Conservation (phyloP, 2,329 filamentous ascomycete species). For the Fusarium decemcellulare region DNA sequence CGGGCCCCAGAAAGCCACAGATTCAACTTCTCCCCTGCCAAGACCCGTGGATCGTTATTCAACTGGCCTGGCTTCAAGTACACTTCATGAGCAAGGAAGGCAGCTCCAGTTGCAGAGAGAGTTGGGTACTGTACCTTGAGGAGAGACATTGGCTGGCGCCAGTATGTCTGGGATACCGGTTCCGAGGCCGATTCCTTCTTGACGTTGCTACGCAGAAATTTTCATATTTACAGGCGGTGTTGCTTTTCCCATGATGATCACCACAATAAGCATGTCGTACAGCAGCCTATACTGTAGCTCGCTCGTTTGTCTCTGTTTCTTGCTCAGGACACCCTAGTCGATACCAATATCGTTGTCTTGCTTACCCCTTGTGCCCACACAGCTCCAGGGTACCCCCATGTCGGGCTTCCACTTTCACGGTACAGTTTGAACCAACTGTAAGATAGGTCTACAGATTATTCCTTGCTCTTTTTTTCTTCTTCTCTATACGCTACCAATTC, state of each 20-base stretch:
- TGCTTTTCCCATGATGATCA: constrained; percentile 11
- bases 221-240: constrained; percentile 1
- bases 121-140: neutral
- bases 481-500: constrained; percentile 16
- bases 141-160: constrained; percentile 6
- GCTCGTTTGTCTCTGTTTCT: neutral
- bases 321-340: neutral
- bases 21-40: constrained; percentile 34
- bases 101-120: constrained; percentile 12
- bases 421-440: constrained; percentile 35
- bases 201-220: constrained; percentile 3
- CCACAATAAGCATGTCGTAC: constrained; percentile 9
- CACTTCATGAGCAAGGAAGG: constrained; percentile 15
- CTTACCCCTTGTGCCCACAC: constrained; percentile 24
- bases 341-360: constrained; percentile 11
- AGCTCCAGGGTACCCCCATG: constrained; percentile 32
- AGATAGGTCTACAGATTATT: constrained; percentile 32
- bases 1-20: constrained; percentile 26
- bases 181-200: constrained; percentile 3
- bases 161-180: neutral
- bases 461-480: constrained; percentile 8
- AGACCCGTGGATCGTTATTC: constrained; percentile 18
- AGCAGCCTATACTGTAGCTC: constrained; percentile 11
- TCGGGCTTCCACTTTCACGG: constrained; percentile 30
- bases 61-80: constrained; percentile 6